These are phyloP conservation scores for Didymella pomorum DNA, from an alignment of 2,329 filamentous ascomycete genomes.

Conservation along the genomic window DNA sequence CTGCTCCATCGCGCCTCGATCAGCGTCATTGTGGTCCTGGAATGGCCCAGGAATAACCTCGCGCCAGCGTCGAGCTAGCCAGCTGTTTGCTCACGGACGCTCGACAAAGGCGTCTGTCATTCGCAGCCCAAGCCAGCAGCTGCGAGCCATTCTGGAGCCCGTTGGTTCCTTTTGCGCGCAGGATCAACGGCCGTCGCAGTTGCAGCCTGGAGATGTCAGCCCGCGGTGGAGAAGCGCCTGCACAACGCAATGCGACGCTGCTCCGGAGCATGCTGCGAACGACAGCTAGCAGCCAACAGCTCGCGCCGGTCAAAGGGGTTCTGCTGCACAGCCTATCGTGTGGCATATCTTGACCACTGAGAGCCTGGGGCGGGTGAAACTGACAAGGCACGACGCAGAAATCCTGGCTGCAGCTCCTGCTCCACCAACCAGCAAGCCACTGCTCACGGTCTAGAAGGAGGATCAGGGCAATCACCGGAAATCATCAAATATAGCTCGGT, in stretches of 20 bases:
- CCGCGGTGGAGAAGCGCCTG: slow-evolving; percentile 8
- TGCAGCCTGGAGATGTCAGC: not conserved
- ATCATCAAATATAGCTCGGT: slow-evolving; percentile 15
- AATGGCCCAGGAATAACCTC: slow-evolving; percentile 29
- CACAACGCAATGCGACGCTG: slow-evolving; percentile 17
- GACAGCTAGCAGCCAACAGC: slow-evolving; percentile 12
- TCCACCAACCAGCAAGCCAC: slow-evolving; percentile 31
- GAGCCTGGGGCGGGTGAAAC: slow-evolving; percentile 30
- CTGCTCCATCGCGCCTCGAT: slow-evolving; percentile 31
- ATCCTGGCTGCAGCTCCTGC: slow-evolving; percentile 28
- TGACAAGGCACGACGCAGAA: slow-evolving; percentile 27
- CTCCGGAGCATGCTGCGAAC: slow-evolving; percentile 2
- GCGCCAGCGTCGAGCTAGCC: slow-evolving; percentile 31
- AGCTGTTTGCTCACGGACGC: slow-evolving; percentile 32
- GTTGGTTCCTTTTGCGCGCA: slow-evolving; percentile 16
- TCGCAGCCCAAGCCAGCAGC: slow-evolving; percentile 25
- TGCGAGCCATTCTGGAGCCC: not conserved
- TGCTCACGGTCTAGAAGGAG: slow-evolving; percentile 16
- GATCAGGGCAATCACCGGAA: slow-evolving; percentile 18
- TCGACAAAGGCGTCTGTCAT: slow-evolving; percentile 22
- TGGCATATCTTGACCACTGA: slow-evolving; percentile 17
- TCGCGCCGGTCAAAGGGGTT: slow-evolving; percentile 9
- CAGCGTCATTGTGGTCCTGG: slow-evolving; percentile 11
- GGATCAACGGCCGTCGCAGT: slow-evolving; percentile 11
- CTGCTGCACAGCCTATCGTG: slow-evolving; percentile 26